Base-by-base conservation (phyloP, 2,329 filamentous ascomycete genomes). In the Harringtonia lauricola region DNA sequence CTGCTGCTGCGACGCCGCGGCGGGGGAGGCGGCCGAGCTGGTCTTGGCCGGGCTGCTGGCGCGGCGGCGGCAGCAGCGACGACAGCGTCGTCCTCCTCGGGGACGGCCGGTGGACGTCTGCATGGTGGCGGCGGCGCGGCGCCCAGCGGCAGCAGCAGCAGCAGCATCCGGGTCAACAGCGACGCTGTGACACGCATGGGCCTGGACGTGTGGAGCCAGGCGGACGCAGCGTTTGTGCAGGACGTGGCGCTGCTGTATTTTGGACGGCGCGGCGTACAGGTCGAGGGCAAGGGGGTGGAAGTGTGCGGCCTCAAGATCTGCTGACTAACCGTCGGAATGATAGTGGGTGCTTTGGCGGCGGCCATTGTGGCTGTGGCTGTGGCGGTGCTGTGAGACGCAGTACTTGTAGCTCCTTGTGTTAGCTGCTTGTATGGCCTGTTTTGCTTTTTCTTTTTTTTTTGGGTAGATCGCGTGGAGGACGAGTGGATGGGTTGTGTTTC, bases 221-320 rank as follows among this genome's bases (percentile, higher is more conserved):
- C 67, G 15, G 86, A 90, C 57, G 75, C 74, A n/a, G 66, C 66
- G 3, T 90, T 89, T 55, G 72, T 86, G 15, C 65, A 65, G 49
- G 78, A 80, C 43, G 65, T 84, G 41, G 65, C 76, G 36, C 68
- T 61, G 49, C 62, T 74, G 50, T 90, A 86, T 63, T 88, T 86
- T 62, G 76, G 68, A 26, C 66, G 80, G 15, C 60, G 68, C 38
- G 79, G 78, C 10, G 49, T 48, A 13, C 69, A 70, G 51, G 74
- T 86, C 18, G 75, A 85, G 57, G 76, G 77, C 30, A 79, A 79
- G 55, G 75, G 74, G n/a, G 68, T 88, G 2, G 79, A 86, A 55
- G 74, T 86, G n/a, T 87, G 83, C 53, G 83, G 84, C 5, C 64
- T 88, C 41, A 67, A 75, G 55, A 75, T 89, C 28, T 86, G 81